Evolutionary conservation across 805 yeast species (phyloP).

Genomic region (Lachancea fermentati): DNA sequence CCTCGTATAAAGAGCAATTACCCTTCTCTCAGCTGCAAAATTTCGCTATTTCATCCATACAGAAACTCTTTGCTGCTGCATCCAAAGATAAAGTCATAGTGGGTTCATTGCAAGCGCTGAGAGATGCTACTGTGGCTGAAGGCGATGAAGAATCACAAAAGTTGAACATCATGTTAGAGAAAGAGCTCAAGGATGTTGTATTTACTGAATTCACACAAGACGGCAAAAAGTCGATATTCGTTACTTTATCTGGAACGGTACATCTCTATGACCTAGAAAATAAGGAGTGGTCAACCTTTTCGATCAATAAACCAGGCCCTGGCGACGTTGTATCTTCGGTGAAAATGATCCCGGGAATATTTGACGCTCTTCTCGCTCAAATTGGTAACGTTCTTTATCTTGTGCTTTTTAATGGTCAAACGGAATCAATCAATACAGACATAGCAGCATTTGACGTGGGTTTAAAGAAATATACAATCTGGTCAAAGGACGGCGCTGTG

Average conservation of each 20-base stretch:
- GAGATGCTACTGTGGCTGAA: slow-evolving; percentile 6
- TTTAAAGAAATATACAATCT: neutral
- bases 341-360: neutral
- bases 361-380: slow-evolving; percentile 1
- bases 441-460: slow-evolving; percentile 5
- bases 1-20: slow-evolving; percentile 33
- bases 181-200: slow-evolving; percentile 3
- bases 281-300: no score
- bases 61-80: slow-evolving; percentile 35
- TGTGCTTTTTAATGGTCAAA: neutral
- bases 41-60: slow-evolving; percentile 34
- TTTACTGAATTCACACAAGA: slow-evolving; percentile 2
- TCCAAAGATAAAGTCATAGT: slow-evolving; percentile 33
- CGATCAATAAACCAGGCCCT: no score
- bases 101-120: slow-evolving; percentile 33
- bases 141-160: neutral
- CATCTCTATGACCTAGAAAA: neutral
- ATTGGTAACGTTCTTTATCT: neutral
- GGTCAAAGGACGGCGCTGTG: slow-evolving; percentile 4
- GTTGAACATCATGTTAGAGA: neutral
- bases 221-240: neutral
- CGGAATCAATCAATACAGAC: neutral
- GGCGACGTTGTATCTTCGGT: neutral
- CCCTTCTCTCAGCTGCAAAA: slow-evolving; percentile 35
- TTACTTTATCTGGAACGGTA: neutral